Conservation (phyloP, 805 yeast species). For the Candida maris region DNA sequence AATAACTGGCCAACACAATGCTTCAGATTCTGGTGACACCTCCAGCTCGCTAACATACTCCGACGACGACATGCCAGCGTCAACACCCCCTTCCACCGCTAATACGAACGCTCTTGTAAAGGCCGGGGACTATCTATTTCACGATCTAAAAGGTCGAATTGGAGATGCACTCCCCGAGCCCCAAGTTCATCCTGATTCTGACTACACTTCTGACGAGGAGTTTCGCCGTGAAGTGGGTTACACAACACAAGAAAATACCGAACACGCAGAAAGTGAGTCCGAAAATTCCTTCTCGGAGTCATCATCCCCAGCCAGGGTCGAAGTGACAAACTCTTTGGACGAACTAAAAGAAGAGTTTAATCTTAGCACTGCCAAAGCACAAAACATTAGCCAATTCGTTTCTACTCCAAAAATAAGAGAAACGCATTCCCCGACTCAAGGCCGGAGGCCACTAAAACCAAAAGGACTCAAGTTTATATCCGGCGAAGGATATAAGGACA, state of each 20-base stretch:
- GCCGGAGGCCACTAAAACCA: slow-evolving; percentile 7
- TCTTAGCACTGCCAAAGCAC: slow-evolving; percentile 8
- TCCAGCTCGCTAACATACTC: slow-evolving; percentile 20
- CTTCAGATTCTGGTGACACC: not conserved
- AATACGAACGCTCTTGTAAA: slow-evolving; percentile 20
- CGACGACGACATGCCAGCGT: slow-evolving; percentile 23
- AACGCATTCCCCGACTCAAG: not conserved
- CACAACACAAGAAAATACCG: not conserved
- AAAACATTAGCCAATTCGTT: slow-evolving; percentile 10
- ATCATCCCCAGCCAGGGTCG: slow-evolving; percentile 16
- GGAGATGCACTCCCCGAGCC: slow-evolving; percentile 11
- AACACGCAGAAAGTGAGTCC: not conserved
- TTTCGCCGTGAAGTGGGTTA: too few relatives aligned
- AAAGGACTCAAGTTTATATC: slow-evolving; percentile 30
- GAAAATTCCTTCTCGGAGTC: slow-evolving; percentile 1
- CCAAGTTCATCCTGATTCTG: slow-evolving; percentile 5
- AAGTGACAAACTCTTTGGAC: slow-evolving; percentile 21
- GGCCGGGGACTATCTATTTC: slow-evolving; percentile 26
- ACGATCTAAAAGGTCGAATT: slow-evolving; percentile 21
- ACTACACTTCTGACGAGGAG: slow-evolving; percentile 15
- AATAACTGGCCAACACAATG: not conserved
- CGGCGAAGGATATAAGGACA: slow-evolving; percentile 30
- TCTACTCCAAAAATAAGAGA: slow-evolving; percentile 19
- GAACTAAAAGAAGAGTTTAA: slow-evolving; percentile 16
- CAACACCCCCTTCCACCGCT: slow-evolving; percentile 16